Conservation (phyloP, 2,329 filamentous ascomycete species). For the Claviceps lovelessii region DNA sequence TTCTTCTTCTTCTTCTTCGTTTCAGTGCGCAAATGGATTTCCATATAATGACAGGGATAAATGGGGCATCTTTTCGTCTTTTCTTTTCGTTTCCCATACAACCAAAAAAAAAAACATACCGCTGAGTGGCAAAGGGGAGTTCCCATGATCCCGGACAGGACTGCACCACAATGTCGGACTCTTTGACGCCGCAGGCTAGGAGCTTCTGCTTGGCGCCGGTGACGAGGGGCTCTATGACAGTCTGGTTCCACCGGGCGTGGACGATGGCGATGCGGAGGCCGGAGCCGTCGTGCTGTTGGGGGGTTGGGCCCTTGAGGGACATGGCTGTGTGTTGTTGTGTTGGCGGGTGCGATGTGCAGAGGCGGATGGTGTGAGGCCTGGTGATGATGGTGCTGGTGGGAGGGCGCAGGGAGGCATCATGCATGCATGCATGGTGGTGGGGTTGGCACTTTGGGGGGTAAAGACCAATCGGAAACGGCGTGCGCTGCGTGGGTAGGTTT, state of each 20-base stretch:
- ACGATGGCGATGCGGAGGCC: conserved; percentile 83
- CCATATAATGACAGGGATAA: neutral
- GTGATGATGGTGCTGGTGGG: neutral
- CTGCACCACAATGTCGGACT: conserved; percentile 78
- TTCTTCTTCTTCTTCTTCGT: neutral
- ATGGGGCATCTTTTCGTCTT: neutral
- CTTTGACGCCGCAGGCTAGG: conserved; percentile 62
- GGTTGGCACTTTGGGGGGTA: no score
- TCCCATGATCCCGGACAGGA: conserved; percentile 91
- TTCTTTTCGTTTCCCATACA: neutral
- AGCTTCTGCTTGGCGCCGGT: conserved; percentile 68
- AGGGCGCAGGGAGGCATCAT: no score
- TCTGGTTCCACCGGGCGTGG: conserved; percentile 87
- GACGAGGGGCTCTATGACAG: conserved; percentile 76
- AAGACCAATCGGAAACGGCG: neutral
- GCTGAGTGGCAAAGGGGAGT: conserved; percentile 77
- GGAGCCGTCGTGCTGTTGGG: conserved; percentile 49
- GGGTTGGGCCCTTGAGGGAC: conserved; percentile 42
- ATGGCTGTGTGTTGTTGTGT: conserved; percentile 12
- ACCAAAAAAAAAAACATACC: conserved; percentile 31
- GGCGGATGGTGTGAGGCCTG: neutral
- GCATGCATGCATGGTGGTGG: neutral
- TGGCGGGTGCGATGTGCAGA: neutral
- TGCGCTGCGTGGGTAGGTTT: neutral
- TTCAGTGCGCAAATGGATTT: neutral